A percentile compares a stretch with the other conserved stretches of the same genome.
Evolutionary conservation across 768 basidiomycete genomes (phyloP).

Genomic region (Lepiota brunneoincarnata): DNA sequence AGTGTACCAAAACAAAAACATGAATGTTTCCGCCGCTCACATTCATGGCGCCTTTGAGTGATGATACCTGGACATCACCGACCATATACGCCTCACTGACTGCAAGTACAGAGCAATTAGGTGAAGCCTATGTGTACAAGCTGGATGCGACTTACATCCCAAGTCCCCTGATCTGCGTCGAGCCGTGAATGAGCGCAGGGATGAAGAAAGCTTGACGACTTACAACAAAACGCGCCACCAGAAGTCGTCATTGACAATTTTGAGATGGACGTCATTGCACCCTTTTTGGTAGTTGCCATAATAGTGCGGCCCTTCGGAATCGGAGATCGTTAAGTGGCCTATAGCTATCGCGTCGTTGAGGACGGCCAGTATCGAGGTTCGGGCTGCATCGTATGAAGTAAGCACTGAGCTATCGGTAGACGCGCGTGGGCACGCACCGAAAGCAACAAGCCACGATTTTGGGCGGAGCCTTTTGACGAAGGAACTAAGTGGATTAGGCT

Average conservation of each 20-base stretch:
- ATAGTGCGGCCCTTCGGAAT: constrained; percentile 56
- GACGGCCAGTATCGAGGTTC: constrained; percentile 56
- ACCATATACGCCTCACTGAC: constrained; percentile 78
- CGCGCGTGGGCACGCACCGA: constrained; percentile 34
- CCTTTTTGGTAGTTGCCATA: constrained; percentile 58
- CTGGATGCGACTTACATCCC: constrained; percentile 48
- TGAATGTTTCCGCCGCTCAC: constrained; percentile 37
- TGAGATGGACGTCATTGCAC: constrained; percentile 59
- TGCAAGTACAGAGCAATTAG: constrained; percentile 24
- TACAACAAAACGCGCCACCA: constrained; percentile 67
- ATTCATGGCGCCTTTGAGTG: constrained; percentile 60
- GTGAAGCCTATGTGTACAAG: not conserved
- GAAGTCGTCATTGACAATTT: constrained; percentile 57
- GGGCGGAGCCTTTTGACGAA: constrained; percentile 43
- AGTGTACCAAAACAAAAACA: constrained; percentile 4
- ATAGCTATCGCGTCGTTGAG: constrained; percentile 55
- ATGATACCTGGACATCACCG: constrained; percentile 61
- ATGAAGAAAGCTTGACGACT: constrained; percentile 23
- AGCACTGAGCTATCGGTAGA: not conserved
- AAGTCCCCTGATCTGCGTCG: constrained; percentile 53
- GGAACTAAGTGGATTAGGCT: constrained; percentile 42
- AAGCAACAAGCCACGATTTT: constrained; percentile 45
- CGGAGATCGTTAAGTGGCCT: constrained; percentile 61
- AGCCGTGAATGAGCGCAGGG: constrained; percentile 17
- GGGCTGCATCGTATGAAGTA: constrained; percentile 35